A percentile compares a stretch with the other conserved stretches of the same genome.
phyloP scores from a whole-genome alignment of 2,329 filamentous ascomycete species.

The Cordyceps javanica region DNA sequence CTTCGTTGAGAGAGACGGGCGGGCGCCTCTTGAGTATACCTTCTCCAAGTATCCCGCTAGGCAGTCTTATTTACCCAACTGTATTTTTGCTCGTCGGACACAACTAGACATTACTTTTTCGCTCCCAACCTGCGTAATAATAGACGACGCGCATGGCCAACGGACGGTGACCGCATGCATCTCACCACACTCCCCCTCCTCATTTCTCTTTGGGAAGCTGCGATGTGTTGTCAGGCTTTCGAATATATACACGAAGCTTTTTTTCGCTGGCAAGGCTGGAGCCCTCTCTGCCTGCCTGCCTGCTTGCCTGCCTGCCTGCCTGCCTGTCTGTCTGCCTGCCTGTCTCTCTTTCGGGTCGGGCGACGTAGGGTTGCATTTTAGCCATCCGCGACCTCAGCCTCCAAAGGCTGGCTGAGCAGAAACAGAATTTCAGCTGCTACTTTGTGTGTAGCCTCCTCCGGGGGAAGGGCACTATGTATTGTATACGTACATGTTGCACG shows the following conservation, averaged over 20 bases:
- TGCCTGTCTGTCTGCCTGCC: too few relatives aligned
- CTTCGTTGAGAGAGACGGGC: not conserved
- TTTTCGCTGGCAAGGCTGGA: not conserved
- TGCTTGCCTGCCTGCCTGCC: too few relatives aligned
- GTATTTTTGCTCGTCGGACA: too few relatives aligned
- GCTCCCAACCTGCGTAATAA: not conserved
- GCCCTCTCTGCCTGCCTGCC: too few relatives aligned
- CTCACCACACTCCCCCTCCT: not conserved
- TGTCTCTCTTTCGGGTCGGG: not conserved
- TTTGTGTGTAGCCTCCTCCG: too few relatives aligned
- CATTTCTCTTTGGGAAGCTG: too few relatives aligned
- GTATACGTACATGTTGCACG: too few relatives aligned
- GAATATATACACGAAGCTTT: not conserved
- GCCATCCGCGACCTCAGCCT: not conserved
- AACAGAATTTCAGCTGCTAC: constrained; percentile 8
- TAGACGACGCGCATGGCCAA: not conserved
- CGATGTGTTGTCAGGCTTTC: not conserved
- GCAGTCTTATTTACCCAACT: not conserved
- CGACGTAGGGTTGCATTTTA: not conserved
- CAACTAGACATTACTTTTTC: not conserved
- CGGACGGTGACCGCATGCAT: not conserved
- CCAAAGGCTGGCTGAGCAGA: constrained; percentile 6
- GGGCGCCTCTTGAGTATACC: not conserved
- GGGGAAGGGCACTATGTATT: too few relatives aligned
- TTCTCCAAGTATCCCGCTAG: not conserved